Conservation (phyloP, 805 yeast species). For the Jamesozyma hellenica region DNA sequence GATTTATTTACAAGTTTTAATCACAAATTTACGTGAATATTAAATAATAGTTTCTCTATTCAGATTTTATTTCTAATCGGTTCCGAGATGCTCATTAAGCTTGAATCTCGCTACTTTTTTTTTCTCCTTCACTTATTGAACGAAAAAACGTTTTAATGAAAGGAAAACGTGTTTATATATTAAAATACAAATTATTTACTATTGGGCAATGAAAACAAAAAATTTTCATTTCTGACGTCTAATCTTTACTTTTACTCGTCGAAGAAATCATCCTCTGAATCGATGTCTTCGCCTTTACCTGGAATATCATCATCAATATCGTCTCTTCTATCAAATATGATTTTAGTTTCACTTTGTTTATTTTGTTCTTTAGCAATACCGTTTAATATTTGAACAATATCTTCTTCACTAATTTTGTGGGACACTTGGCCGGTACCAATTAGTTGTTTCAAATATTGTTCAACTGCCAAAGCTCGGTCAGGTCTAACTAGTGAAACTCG, state of each 20-base stretch:
- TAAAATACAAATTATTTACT: too few relatives aligned
- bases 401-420: conserved; percentile 67
- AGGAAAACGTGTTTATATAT: too few relatives aligned
- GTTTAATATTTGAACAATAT: conserved; percentile 72
- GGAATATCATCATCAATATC: conserved; percentile 26
- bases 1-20: too few relatives aligned
- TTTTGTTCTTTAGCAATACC: conserved; percentile 70
- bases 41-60: too few relatives aligned
- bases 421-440: conserved; percentile 64
- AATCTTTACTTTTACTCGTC: conserved; percentile 26
- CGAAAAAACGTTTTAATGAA: too few relatives aligned
- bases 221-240: too few relatives aligned
- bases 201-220: too few relatives aligned
- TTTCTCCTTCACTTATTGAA: too few relatives aligned
- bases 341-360: conserved; percentile 51
- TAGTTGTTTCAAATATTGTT: conserved; percentile 61
- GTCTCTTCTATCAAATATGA: conserved; percentile 49
- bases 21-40: too few relatives aligned
- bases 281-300: conserved; percentile 31
- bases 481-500: conserved; percentile 84
- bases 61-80: too few relatives aligned
- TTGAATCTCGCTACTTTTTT: too few relatives aligned
- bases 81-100: too few relatives aligned
- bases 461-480: conserved; percentile 84
- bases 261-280: conserved; percentile 37